A percentile compares a stretch with the other conserved stretches of the same genome.
Conservation (phyloP, 176 grass and related monocot species). For the Secale cereale region DNA sequence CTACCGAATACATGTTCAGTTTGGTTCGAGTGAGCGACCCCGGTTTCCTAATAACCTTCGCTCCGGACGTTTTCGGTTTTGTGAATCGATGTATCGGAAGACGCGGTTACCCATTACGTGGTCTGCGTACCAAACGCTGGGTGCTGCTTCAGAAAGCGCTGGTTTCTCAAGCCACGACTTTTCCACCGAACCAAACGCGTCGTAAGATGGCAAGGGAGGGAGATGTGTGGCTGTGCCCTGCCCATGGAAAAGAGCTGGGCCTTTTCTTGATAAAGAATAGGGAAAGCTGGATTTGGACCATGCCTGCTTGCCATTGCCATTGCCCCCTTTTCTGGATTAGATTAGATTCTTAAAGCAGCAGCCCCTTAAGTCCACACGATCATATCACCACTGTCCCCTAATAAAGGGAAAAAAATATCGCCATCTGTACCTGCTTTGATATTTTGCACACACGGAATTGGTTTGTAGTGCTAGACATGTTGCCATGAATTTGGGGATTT, state of each 20-base stretch:
- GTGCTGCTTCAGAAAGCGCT: too few relatives aligned
- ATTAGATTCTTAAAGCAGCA: conserved; percentile 9
- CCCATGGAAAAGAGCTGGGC: background rate
- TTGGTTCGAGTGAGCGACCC: too few relatives aligned
- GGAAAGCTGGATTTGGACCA: background rate
- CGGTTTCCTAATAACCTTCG: too few relatives aligned
- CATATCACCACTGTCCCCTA: background rate
- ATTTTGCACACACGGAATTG: too few relatives aligned
- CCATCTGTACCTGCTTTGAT: too few relatives aligned
- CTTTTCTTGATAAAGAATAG: background rate
- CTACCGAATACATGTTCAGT: too few relatives aligned
- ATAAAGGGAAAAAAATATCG: background rate
- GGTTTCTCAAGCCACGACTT: too few relatives aligned
- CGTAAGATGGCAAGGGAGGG: background rate
- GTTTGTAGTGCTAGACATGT: background rate
- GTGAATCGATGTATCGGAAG: too few relatives aligned
- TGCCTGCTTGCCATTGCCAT: background rate
- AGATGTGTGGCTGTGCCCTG: conserved; percentile 7
- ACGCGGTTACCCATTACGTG: too few relatives aligned
- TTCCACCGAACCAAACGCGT: too few relatives aligned
- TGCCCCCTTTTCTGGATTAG: background rate
- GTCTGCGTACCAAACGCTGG: too few relatives aligned
- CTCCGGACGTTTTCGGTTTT: too few relatives aligned
- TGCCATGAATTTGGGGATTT: background rate
- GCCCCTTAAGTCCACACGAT: background rate